Conservation (phyloP, 1,139 yeast species). For the Suhomyces yuchorum region DNA sequence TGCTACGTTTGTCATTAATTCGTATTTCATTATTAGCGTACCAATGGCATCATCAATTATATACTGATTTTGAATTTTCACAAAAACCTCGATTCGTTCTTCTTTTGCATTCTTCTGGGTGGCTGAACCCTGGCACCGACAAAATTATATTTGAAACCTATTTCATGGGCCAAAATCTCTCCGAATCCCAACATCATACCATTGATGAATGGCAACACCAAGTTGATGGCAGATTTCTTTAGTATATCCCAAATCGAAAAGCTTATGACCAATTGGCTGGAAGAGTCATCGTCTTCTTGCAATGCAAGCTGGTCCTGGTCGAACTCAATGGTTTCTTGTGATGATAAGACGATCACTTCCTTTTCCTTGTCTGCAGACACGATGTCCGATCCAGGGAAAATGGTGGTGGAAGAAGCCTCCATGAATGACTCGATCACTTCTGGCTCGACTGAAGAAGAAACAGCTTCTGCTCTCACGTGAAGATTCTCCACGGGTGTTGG, state of each 20-base stretch:
- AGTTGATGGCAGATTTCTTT: constrained; percentile 64
- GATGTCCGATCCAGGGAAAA: constrained; percentile 2
- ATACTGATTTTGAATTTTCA: not conserved
- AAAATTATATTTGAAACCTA: constrained; percentile 83
- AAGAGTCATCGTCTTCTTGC: not conserved
- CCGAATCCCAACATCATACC: constrained; percentile 98
- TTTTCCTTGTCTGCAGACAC: not conserved
- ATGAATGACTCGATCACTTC: not conserved
- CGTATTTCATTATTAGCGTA: not conserved
- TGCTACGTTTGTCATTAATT: not conserved
- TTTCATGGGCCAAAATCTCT: constrained; percentile 90
- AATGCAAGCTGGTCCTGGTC: not conserved
- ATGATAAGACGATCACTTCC: constrained; percentile 10
- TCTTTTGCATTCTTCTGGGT: constrained; percentile 31
- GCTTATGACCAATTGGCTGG: constrained; percentile 3
- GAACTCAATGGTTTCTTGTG: constrained; percentile 7
- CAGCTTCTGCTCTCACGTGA: not conserved
- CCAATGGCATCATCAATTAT: not conserved
- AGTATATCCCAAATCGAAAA: constrained; percentile 35
- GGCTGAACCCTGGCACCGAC: constrained; percentile 68
- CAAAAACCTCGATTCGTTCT: constrained; percentile 13
- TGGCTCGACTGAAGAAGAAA: not conserved
- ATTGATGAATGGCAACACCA: constrained; percentile 83
- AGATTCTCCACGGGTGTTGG: not conserved
- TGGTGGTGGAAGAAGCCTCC: not conserved